phyloP scores from a whole-genome alignment of 345 rosid species.

The Rhizophora apiculata region DNA sequence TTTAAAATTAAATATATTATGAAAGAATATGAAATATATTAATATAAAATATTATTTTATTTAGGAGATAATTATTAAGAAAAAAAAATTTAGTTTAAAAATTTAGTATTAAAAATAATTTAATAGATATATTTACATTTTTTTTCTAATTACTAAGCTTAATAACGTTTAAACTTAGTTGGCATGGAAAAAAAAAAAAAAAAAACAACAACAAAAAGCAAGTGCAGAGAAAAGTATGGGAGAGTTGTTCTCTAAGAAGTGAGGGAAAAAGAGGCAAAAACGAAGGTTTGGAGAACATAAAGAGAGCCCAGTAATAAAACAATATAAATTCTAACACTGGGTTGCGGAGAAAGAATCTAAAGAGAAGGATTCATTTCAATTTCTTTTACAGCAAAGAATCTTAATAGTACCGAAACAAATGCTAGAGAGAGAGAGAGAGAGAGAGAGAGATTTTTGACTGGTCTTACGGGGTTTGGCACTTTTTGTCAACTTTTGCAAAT shows the following conservation, averaged over 20 bases:
- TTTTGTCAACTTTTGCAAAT: slow-evolving; percentile 5
- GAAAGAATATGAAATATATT: too few species aligned
- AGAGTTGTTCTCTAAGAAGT: neutral
- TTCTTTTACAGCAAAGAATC: slow-evolving; percentile 14
- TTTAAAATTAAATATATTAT: too few species aligned
- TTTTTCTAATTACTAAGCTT: too few species aligned
- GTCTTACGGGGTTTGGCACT: neutral
- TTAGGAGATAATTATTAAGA: too few species aligned
- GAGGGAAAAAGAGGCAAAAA: slow-evolving; percentile 1
- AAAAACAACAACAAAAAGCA: neutral
- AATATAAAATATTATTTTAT: too few species aligned
- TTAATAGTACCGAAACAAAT: neutral
- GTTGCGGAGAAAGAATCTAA: slow-evolving; percentile 24
- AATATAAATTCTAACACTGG: slow-evolving; percentile 25
- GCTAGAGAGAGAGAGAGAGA: too few species aligned
- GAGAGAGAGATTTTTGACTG: neutral
- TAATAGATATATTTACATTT: too few species aligned
- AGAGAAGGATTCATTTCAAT: slow-evolving; percentile 22
- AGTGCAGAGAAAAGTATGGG: neutral
- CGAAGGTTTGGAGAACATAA: slow-evolving; percentile 15
- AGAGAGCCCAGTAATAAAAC: slow-evolving; percentile 1
- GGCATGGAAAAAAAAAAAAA: too few species aligned
- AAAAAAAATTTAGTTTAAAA: too few species aligned
- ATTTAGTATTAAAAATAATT: too few species aligned
- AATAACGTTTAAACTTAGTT: too few species aligned